Conservation (phyloP, 257 asterid species). For the Fraxinus anomala region DNA sequence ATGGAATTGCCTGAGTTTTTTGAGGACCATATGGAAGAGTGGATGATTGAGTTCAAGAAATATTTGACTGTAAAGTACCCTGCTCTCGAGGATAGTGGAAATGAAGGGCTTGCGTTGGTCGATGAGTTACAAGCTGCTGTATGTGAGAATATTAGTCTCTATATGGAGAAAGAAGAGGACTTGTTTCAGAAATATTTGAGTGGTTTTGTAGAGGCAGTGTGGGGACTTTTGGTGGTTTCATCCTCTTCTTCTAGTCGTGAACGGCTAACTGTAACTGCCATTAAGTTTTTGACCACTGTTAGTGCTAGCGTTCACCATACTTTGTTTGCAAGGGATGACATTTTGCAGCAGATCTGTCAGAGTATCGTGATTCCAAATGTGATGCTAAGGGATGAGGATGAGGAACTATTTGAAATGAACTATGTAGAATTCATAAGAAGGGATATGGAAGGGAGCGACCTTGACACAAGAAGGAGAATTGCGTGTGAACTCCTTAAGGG, state of each 20-base stretch:
- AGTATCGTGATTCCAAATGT: slow-evolving; percentile 92
- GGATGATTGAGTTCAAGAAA: slow-evolving; percentile 86
- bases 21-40: slow-evolving; percentile 86
- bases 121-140: slow-evolving; percentile 82
- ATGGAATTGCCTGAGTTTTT: slow-evolving; percentile 82
- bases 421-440: slow-evolving; percentile 85
- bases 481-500: slow-evolving; percentile 98
- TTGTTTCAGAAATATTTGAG: slow-evolving; percentile 63
- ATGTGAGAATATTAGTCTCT: slow-evolving; percentile 84
- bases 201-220: slow-evolving; percentile 84
- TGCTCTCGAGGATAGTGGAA: slow-evolving; percentile 68
- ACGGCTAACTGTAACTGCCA: slow-evolving; percentile 83
- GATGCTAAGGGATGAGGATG: slow-evolving; percentile 95
- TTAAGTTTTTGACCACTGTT: slow-evolving; percentile 78
- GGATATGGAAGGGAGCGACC: slow-evolving; percentile 98
- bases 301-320: slow-evolving; percentile 79
- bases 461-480: slow-evolving; percentile 94
- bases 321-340: slow-evolving; percentile 71
- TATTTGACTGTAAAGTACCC: slow-evolving; percentile 61
- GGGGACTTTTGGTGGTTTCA: slow-evolving; percentile 74
- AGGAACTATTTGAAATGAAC: slow-evolving; percentile 91
- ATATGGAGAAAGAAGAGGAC: slow-evolving; percentile 85
- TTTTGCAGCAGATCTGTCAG: slow-evolving; percentile 77
- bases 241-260: slow-evolving; percentile 71
- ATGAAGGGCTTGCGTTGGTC: slow-evolving; percentile 75